A percentile compares a stretch with the other conserved stretches of the same genome.
These are phyloP conservation scores for Moelleriella libera DNA, from an alignment of 2,329 filamentous ascomycete species.

Conservation along the genomic window DNA sequence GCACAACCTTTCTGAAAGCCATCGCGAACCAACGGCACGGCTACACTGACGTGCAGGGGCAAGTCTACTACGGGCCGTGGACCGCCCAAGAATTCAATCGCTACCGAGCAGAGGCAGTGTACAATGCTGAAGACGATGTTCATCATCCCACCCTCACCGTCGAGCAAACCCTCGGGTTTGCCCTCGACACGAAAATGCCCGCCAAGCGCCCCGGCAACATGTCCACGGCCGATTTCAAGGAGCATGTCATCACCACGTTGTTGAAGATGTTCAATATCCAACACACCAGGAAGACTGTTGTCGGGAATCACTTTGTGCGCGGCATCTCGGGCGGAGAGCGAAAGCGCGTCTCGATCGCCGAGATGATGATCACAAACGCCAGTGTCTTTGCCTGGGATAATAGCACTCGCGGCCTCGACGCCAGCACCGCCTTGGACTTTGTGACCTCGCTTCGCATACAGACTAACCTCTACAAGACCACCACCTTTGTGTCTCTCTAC, in stretches of 20 bases:
- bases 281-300: constrained; percentile 72
- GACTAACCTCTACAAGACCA: constrained; percentile 72
- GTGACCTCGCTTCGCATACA: constrained; percentile 60
- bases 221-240: constrained; percentile 60
- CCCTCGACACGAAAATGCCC: constrained; percentile 72
- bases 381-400: constrained; percentile 67
- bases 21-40: constrained; percentile 51
- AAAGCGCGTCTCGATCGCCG: constrained; percentile 70
- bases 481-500: constrained; percentile 76
- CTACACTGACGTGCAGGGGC: constrained; percentile 44
- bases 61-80: constrained; percentile 67
- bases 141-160: constrained; percentile 79
- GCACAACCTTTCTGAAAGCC: constrained; percentile 54
- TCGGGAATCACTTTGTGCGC: constrained; percentile 69
- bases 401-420: constrained; percentile 53
- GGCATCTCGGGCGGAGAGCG: constrained; percentile 70
- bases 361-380: constrained; percentile 65
- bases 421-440: constrained; percentile 53
- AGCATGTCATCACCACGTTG: constrained; percentile 58
- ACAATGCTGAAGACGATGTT: constrained; percentile 68
- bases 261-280: constrained; percentile 91
- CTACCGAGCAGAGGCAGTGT: constrained; percentile 72
- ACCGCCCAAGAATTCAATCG: constrained; percentile 55
- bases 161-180: constrained; percentile 75
- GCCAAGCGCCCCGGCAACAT: constrained; percentile 65